Evolutionary conservation across 371 early-diverging fungal genomes (phyloP), one percentile per base, ranked within the genome.

Genomic region (Batrachochytrium dendrobatidis): DNA sequence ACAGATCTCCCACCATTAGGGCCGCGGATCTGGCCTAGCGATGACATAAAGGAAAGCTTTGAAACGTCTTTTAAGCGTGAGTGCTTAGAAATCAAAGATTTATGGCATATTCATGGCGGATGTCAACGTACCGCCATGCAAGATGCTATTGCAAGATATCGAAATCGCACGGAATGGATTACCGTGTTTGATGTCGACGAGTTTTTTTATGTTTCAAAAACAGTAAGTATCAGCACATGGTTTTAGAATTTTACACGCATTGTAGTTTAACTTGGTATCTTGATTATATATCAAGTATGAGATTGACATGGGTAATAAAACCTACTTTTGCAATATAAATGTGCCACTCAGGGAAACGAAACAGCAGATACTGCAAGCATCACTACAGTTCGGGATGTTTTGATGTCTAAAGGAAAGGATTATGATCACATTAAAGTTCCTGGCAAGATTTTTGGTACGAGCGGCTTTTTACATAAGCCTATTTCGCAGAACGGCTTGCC

Each of bases 381-480:
- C 46, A 12, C 12, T 5, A 45, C 46, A 12, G 46, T 45, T 20
- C 46, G 46, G 5, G 46, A 45, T 26, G 12, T 45, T 3, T 26
- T 45, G 24, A 45, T 45, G 46, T 3, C 24, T 26, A 20, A 45
- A 12, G 46, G 46, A 20, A 12, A 43, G 30, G 15, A 44, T 15
- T 56, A 31, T 24, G 56, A 56, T 49, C 44, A 56, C 26, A 31
- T 56, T 22, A 22, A 33, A 32, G 10, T 59, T 15, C 24, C 7
- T 12, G 53, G 59, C 28, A 26, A 52, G 25, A 52, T 59, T 24
- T 52, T 59, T n/a, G 59, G 59, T 10, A 53, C 59, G 1, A 59
- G 33, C 30, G 59, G 53, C 31, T 35, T 33, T 26, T 45, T 45
- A 7, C 20, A 45, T 26, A 5, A 45, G 24, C 46, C 46, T 3